These are phyloP conservation scores for Arabis hirsuta DNA, from an alignment of 345 rosid genomes.

Conservation along the genomic window DNA sequence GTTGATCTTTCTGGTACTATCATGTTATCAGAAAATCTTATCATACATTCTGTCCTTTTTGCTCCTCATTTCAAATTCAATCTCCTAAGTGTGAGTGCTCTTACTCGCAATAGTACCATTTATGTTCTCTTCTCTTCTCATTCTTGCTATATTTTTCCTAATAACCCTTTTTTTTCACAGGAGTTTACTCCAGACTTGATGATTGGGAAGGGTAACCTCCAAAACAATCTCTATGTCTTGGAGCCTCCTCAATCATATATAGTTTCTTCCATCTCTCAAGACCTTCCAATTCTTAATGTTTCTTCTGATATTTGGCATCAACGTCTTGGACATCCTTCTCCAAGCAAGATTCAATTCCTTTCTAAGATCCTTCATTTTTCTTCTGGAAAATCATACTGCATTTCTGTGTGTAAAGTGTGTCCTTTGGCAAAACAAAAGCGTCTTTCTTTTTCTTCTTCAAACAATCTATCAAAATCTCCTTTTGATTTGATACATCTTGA, in stretches of 20 bases:
- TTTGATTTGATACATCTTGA: neutral
- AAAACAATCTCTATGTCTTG: neutral
- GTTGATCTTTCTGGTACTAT: too few relatives aligned
- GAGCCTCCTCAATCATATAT: neutral
- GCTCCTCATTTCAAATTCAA: neutral
- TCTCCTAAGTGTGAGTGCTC: neutral
- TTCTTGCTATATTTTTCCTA: neutral
- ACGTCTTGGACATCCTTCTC: neutral
- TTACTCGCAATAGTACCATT: neutral
- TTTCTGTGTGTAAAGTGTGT: neutral
- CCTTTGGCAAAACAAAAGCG: neutral
- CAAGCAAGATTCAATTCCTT: neutral
- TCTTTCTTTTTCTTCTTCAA: neutral
- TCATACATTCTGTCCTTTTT: neutral
- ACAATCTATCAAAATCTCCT: neutral
- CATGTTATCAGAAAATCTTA: too few relatives aligned
- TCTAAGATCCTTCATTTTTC: neutral
- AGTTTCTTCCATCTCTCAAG: neutral
- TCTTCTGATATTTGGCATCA: neutral
- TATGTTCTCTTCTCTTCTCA: neutral
- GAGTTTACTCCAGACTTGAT: neutral
- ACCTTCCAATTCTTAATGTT: neutral
- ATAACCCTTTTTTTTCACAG: neutral
- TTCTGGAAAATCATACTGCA: neutral
- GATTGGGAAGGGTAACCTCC: neutral